Evolutionary conservation across 805 yeast genomes (phyloP), one percentile per base, ranked within the genome.

Genomic region (Lachancea quebecensis): DNA sequence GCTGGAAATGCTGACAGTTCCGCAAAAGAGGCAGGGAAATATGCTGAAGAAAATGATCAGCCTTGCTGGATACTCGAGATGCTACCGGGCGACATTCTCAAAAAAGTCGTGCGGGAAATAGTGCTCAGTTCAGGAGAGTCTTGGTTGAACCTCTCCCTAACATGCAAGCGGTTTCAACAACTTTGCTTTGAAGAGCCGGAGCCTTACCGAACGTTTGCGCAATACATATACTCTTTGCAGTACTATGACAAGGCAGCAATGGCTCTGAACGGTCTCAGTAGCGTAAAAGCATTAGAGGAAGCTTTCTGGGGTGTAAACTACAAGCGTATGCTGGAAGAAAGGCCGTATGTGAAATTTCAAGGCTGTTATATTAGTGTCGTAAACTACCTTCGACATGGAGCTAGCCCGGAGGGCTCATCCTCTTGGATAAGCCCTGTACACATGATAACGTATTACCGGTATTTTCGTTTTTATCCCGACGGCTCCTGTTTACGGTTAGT

Each of bases 381-480:
- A 42, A 85, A 85, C 49, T 90, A 89, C 64, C 77, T 84, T 53
- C 75, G 95, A 44, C 88, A 85, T 56, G 97, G 97, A 32, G 82
- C 85, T 2, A 73, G 81, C 42, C 74, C 79, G 8, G 85, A 78
- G 51, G 76, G 81, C 38, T 77, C 85, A 1, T 70, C 71, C 28
- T 73, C 85, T 5, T 79, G 93, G 83, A 64, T 73, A 37, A 78
- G 79, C 49, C 96, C 96, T 1, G 77, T 85, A 16, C 79, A 86
- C 53, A 79, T 88, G 60, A 85, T 91, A 35, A 86, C 96, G 0
- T 91, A 91, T 59, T 91, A 87, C 60, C 69, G 99, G 50, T 93
- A 89, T 62, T 65, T 82, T 31, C 71, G 97, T 50, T 89, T 91
- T 57, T 85, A 74, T 59, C 81, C 82, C 0, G 84, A 85, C 57